phyloP scores from a whole-genome alignment of 495 filamentous ascomycete species.

The Monascus purpureus region DNA sequence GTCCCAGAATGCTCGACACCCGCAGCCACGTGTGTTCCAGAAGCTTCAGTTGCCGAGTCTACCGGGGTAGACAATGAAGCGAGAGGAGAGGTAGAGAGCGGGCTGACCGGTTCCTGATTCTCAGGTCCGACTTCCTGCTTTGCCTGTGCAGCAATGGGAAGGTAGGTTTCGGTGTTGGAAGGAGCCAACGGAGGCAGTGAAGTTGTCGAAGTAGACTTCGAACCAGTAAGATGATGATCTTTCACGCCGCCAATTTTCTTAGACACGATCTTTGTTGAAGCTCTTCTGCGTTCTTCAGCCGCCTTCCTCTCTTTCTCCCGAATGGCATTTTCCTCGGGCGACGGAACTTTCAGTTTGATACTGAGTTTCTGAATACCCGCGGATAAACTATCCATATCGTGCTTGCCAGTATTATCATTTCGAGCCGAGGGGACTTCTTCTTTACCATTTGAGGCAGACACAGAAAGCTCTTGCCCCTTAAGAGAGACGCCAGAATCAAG shows the following conservation, averaged over 20 bases:
- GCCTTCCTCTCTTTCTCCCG: constrained; percentile 36
- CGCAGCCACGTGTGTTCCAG: too few species aligned
- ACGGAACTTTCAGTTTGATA: constrained; percentile 61
- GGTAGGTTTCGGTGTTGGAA: too few species aligned
- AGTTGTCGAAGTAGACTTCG: constrained; percentile 3
- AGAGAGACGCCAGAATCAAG: background rate
- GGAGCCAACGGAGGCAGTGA: too few species aligned
- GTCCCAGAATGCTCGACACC: too few species aligned
- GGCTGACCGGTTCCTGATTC: too few species aligned
- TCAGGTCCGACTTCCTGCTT: too few species aligned
- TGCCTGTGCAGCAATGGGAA: too few species aligned
- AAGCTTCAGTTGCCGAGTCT: too few species aligned
- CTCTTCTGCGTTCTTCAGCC: constrained; percentile 17
- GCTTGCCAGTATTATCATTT: constrained; percentile 3
- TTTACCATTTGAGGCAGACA: background rate
- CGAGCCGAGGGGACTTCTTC: background rate
- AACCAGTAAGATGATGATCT: background rate
- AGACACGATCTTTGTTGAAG: background rate
- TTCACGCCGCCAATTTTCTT: constrained; percentile 9
- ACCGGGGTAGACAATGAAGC: too few species aligned
- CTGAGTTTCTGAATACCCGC: constrained; percentile 50
- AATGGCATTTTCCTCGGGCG: constrained; percentile 55
- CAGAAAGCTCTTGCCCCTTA: background rate
- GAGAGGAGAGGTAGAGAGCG: too few species aligned
- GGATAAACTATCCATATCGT: constrained; percentile 48